Evolutionary conservation across 768 basidiomycete species (phyloP), one percentile per base, ranked within the genome.

Genomic region (Lentinula raphanica): DNA sequence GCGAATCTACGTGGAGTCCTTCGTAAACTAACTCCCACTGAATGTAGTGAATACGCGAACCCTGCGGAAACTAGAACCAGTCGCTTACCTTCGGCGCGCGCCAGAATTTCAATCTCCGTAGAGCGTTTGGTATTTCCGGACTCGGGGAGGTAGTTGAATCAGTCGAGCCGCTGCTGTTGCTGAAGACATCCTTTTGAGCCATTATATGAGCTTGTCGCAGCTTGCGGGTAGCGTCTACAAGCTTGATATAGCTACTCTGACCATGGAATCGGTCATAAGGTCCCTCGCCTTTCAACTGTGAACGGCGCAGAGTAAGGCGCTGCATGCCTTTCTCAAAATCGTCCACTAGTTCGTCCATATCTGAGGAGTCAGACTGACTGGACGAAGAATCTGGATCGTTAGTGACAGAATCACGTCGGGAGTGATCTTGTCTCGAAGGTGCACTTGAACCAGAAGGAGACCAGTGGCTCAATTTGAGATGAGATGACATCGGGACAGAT

Each of bases 21-120:
- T 86, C 85, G 65, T 77, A 85, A 27, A 67, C 68, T 39, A 76
- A 65, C 66, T 88, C 87, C 83, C 86, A 87, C 85, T 87, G 49
- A 21, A 23, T 50, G 21, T 59, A 54, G 38, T 58, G 0, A 38
- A 44, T 31, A 59, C 21, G 32, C 13, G 51, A 28, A 27, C 21
- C n/a, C n/a, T n/a, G n/a, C n/a, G n/a, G n/a, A 40, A 61, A 42
- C 31, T 51, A 12, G 38, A 51, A 51, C 19, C 21, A 31, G 15
- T 29, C 13, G 71, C 82, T 60, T 64, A 86, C 86, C 31, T 72
- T 64, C n/a, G 81, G 81, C 44, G 80, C 74, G n/a, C 66, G 65
- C 86, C 86, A 88, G 60, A 81, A 86, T 64, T 78, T 66, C 0
- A 73, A 73, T 21, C 86, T 74, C 29, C 77, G 71, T 12, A 64